Evolutionary conservation across 495 filamentous ascomycete species (phyloP).

Genomic region (Neurospora tetrasperma): DNA sequence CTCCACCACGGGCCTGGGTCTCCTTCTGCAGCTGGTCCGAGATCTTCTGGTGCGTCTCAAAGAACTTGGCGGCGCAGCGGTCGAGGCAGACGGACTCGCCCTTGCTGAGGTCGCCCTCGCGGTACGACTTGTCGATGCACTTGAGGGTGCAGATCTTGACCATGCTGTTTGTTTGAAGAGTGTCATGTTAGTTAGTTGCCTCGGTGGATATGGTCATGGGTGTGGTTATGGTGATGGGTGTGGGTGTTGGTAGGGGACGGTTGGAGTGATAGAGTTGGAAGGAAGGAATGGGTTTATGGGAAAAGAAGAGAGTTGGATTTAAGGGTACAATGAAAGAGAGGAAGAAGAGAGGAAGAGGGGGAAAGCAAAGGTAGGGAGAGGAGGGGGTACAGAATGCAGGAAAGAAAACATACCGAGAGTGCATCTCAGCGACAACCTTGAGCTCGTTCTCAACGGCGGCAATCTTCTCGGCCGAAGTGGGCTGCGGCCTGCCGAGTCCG

Average conservation of each 20-base stretch:
- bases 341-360: background rate
- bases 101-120: constrained; percentile 92
- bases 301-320: no score
- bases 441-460: constrained; percentile 85
- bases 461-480: constrained; percentile 91
- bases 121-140: constrained; percentile 83
- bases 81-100: constrained; percentile 97
- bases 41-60: constrained; percentile 95
- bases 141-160: constrained; percentile 82
- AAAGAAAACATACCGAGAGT: constrained; percentile 60
- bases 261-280: background rate
- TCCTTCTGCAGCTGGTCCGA: constrained; percentile 45
- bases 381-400: background rate
- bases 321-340: background rate
- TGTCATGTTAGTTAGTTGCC: background rate
- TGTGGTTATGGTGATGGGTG: background rate
- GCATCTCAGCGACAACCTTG: constrained; percentile 94
- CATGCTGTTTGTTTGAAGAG: constrained; percentile 43
- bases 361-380: background rate
- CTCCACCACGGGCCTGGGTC: constrained; percentile 31
- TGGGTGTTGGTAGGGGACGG: background rate
- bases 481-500: constrained; percentile 76
- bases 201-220: background rate
- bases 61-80: constrained; percentile 93
- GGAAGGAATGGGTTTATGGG: background rate